Conservation (phyloP, 257 asterid species). For the Haberlea rhodopensis region DNA sequence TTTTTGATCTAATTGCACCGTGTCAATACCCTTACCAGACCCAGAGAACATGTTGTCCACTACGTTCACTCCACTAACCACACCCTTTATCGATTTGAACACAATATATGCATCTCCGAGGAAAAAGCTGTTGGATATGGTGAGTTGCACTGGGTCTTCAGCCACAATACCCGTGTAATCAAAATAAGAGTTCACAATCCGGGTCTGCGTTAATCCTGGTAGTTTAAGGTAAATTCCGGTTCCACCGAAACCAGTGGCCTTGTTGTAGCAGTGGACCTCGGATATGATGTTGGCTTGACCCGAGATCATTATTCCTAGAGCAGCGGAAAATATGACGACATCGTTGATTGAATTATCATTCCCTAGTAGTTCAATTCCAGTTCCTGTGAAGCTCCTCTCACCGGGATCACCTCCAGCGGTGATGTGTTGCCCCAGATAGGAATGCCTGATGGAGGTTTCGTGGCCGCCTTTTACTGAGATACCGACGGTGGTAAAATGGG, state of each 20-base stretch:
- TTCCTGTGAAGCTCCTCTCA: constrained; percentile 68
- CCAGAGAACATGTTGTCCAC: constrained; percentile 84
- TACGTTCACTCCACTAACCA: constrained; percentile 57
- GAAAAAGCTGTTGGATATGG: constrained; percentile 60
- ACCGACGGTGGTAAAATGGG: constrained; percentile 70
- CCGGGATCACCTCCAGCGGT: constrained; percentile 77
- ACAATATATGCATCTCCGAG: constrained; percentile 67
- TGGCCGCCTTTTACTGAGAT: constrained; percentile 68
- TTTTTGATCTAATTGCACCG: constrained; percentile 55
- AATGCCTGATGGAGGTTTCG: constrained; percentile 69
- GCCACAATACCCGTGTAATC: constrained; percentile 92
- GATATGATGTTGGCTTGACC: constrained; percentile 74
- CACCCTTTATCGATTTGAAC: constrained; percentile 64
- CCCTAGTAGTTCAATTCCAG: constrained; percentile 59
- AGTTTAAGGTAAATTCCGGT: constrained; percentile 59
- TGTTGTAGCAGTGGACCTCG: constrained; percentile 89
- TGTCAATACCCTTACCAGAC: constrained; percentile 50
- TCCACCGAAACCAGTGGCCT: constrained; percentile 90
- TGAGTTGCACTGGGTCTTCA: constrained; percentile 93
- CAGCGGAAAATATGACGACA: constrained; percentile 78
- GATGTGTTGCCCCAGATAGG: constrained; percentile 74
- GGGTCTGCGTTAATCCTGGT: constrained; percentile 72
- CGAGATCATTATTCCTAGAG: constrained; percentile 50
- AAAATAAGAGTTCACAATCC: constrained; percentile 69
- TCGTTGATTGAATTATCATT: constrained; percentile 75